Conservation (phyloP, 2,329 filamentous ascomycete genomes). For the Tolypocladium inflatum region DNA sequence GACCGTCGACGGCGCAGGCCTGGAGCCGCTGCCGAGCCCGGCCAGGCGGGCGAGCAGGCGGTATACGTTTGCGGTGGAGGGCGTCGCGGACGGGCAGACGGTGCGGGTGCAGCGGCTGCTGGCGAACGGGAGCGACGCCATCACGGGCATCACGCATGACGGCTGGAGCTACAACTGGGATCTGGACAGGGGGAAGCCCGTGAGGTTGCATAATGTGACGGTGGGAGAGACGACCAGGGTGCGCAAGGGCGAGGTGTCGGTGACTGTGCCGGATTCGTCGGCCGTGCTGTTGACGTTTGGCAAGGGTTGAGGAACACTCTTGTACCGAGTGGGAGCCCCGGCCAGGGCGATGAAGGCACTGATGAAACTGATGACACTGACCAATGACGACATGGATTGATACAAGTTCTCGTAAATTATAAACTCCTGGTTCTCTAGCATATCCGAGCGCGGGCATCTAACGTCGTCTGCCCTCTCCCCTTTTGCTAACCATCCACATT, state of each 20-base stretch:
- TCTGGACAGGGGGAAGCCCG: constrained; percentile 41
- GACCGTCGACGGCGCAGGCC: too few relatives aligned
- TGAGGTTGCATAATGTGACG: constrained; percentile 45
- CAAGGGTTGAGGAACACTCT: neutral
- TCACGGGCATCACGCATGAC: constrained; percentile 52
- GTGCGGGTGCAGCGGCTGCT: constrained; percentile 36
- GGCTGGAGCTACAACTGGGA: constrained; percentile 54
- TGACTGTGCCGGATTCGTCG: constrained; percentile 32
- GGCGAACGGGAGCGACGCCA: constrained; percentile 55
- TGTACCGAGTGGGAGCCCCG: too few relatives aligned
- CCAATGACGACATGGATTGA: neutral
- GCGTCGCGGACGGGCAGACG: constrained; percentile 17
- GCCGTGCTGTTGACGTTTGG: constrained; percentile 26
- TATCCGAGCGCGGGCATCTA: neutral
- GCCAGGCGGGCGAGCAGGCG: constrained; percentile 17
- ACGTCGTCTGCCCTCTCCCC: neutral
- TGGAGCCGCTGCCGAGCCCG: constrained; percentile 10
- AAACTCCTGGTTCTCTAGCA: neutral
- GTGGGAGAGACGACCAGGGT: constrained; percentile 32
- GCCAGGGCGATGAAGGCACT: too few relatives aligned
- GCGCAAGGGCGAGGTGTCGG: constrained; percentile 23
- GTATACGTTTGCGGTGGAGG: constrained; percentile 30
- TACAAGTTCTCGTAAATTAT: neutral
- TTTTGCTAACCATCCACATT: neutral
- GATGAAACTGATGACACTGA: too few relatives aligned